Conservation (phyloP, 2,329 filamentous ascomycete species). For the Pseudogymnoascus sp. region DNA sequence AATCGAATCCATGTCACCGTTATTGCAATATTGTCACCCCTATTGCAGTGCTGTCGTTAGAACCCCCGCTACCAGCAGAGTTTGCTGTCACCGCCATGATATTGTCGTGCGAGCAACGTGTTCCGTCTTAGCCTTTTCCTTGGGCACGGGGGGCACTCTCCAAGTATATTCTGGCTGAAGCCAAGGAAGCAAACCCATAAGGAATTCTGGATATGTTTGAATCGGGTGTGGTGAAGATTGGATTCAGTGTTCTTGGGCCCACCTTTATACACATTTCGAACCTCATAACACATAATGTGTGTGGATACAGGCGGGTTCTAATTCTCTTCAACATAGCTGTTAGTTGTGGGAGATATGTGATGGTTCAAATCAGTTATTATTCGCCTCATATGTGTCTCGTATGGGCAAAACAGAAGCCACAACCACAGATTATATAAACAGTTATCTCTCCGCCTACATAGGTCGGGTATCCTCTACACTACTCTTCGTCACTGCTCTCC, state of each 20-base stretch:
- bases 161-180: background rate
- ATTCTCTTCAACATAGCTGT: background rate
- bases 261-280: background rate
- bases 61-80: background rate
- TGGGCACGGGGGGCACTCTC: background rate
- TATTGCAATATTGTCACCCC: background rate
- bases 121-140: background rate
- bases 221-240: background rate
- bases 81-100: background rate
- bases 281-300: background rate
- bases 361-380: background rate
- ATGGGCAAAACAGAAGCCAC: background rate
- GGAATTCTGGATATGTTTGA: too few species aligned
- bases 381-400: background rate
- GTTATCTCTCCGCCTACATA: background rate
- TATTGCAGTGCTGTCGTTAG: background rate
- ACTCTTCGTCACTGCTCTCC: constrained; percentile 17
- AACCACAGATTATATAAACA: background rate
- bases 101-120: background rate
- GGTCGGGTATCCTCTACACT: constrained; percentile 6
- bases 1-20: background rate
- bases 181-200: background rate
- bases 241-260: background rate
- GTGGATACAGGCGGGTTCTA: background rate
- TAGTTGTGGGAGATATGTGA: background rate